Percentiles rank a stretch among this genome's conserved stretches.
These are phyloP conservation scores for Penstemon eatonii DNA, from an alignment of 257 asterid genomes.

Conservation along the genomic window DNA sequence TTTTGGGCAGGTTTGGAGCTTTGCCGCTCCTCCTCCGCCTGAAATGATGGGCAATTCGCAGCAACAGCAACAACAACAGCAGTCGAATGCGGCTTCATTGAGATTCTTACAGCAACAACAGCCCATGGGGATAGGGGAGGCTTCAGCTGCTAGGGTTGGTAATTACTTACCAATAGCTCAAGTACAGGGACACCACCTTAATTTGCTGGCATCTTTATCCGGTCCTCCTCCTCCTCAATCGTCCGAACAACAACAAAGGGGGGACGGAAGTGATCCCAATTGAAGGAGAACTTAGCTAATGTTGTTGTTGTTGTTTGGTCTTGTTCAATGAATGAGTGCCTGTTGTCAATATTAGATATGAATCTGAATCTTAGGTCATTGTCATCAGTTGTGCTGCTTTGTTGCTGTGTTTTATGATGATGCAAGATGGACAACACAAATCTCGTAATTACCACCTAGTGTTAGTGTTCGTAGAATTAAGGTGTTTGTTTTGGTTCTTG, in stretches of 20 bases:
- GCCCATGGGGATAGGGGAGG: conserved; percentile 72
- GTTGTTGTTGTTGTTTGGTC: conserved; percentile 30
- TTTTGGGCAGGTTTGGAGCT: conserved; percentile 91
- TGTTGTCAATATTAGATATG: conserved; percentile 42
- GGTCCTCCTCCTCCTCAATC: conserved; percentile 64
- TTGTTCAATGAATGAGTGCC: conserved; percentile 33
- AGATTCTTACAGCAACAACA: conserved; percentile 80
- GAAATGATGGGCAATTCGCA: conserved; percentile 52
- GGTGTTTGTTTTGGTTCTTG: conserved; percentile 40
- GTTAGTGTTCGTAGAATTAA: conserved; percentile 37
- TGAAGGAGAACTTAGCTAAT: conserved; percentile 38
- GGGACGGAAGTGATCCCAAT: conserved; percentile 62
- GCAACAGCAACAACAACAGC: neutral
- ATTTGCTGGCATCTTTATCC: conserved; percentile 85
- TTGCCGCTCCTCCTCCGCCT: conserved; percentile 62
- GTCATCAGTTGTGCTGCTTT: conserved; percentile 39
- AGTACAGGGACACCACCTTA: conserved; percentile 86
- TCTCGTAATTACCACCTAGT: conserved; percentile 34
- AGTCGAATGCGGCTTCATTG: too few species aligned
- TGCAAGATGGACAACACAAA: conserved; percentile 41
- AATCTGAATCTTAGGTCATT: conserved; percentile 34
- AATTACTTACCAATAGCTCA: conserved; percentile 86
- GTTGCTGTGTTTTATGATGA: conserved; percentile 35
- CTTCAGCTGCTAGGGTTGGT: conserved; percentile 94
- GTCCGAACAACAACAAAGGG: conserved; percentile 60